A percentile compares a stretch with the other conserved stretches of the same genome.
These are phyloP conservation scores for Aleurites moluccanus DNA, from an alignment of 441 rosid species.

Conservation along the genomic window DNA sequence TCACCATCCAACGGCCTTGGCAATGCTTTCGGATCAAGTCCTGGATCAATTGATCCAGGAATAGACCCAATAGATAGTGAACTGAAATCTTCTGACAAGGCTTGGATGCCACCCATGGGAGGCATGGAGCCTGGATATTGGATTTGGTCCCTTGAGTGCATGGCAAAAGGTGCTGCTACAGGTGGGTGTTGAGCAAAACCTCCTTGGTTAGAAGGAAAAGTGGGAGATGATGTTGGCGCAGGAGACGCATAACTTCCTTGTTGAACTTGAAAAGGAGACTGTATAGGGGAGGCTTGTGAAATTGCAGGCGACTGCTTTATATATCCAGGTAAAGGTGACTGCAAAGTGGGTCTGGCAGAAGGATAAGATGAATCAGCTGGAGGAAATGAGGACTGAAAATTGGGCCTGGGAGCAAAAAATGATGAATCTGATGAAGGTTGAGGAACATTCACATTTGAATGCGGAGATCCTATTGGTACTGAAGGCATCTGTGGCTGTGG, in stretches of 20 bases:
- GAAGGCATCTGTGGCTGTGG: constrained; percentile 53
- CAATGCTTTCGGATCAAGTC: constrained; percentile 69
- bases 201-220: constrained; percentile 59
- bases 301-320: constrained; percentile 43
- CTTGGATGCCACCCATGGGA: constrained; percentile 61
- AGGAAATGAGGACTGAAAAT: constrained; percentile 53
- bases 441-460: constrained; percentile 43
- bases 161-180: constrained; percentile 37
- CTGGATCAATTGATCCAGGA: constrained; percentile 84
- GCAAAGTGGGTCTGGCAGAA: constrained; percentile 41
- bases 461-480: constrained; percentile 66
- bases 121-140: constrained; percentile 60
- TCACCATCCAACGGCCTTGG: constrained; percentile 97
- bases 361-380: constrained; percentile 46
- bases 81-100: constrained; percentile 81
- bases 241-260: constrained; percentile 54
- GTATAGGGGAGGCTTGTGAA: constrained; percentile 50
- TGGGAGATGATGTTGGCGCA: constrained; percentile 43
- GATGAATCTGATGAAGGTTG: constrained; percentile 40
- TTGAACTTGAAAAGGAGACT: constrained; percentile 50
- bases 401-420: constrained; percentile 40
- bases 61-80: constrained; percentile 70
- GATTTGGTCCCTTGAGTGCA: constrained; percentile 52
- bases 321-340: constrained; percentile 65
- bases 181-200: constrained; percentile 51